Evolutionary conservation across 441 rosid genomes (phyloP).

Genomic region (Adansonia gregorii): DNA sequence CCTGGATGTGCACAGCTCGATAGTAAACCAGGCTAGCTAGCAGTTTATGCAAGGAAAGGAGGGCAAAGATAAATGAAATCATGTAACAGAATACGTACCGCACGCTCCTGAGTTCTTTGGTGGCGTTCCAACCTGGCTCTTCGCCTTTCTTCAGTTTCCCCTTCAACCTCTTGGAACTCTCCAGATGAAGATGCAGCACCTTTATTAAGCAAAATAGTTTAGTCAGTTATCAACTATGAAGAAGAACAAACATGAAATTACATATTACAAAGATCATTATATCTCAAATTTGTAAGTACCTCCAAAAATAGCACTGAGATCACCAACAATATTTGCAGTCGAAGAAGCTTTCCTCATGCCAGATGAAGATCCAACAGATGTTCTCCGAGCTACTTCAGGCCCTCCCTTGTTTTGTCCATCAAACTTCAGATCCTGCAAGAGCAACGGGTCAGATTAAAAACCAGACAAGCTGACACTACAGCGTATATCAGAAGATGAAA

Average conservation of each 20-base stretch:
- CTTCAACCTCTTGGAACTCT: slow-evolving; percentile 83
- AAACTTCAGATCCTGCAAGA: slow-evolving; percentile 68
- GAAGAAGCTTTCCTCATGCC: slow-evolving; percentile 83
- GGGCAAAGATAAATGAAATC: slow-evolving; percentile 23
- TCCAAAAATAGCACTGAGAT: slow-evolving; percentile 84
- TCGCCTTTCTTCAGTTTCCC: slow-evolving; percentile 89
- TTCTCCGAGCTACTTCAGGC: slow-evolving; percentile 56
- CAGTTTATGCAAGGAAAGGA: neutral
- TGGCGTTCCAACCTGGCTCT: slow-evolving; percentile 89
- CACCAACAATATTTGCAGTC: slow-evolving; percentile 72
- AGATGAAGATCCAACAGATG: slow-evolving; percentile 64
- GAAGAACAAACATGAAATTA: slow-evolving; percentile 1
- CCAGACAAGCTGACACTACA: slow-evolving; percentile 9
- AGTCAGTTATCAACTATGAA: slow-evolving; percentile 30
- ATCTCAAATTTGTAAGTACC: slow-evolving; percentile 44
- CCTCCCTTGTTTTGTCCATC: slow-evolving; percentile 70
- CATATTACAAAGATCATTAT: slow-evolving; percentile 14
- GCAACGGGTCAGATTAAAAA: slow-evolving; percentile 29
- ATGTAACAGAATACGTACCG: slow-evolving; percentile 53
- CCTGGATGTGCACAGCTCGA: slow-evolving; percentile 51
- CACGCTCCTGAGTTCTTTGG: slow-evolving; percentile 97
- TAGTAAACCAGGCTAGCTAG: slow-evolving; percentile 23
- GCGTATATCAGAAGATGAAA: slow-evolving; percentile 6
- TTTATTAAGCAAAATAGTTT: slow-evolving; percentile 40
- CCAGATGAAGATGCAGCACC: slow-evolving; percentile 60